Evolutionary conservation across 2,329 filamentous ascomycete genomes (phyloP), one percentile per base, ranked within the genome.

Genomic region (Colletotrichum brevisporum): DNA sequence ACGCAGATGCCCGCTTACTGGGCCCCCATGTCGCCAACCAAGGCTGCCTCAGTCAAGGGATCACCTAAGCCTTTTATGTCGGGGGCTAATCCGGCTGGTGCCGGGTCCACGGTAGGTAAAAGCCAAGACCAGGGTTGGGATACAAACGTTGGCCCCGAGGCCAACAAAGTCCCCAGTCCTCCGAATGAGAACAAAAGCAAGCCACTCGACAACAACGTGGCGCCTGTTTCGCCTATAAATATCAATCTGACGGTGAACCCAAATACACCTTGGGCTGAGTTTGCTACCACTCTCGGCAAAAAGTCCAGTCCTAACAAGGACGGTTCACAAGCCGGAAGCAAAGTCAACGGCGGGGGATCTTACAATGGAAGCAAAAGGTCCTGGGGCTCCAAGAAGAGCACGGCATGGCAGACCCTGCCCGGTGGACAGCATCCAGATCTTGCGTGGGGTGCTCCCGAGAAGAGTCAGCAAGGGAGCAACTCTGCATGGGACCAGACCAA

Each of bases 71-170:
- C 31, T 36, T 36, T 63, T 10, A 68, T 70, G 63, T 67, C 63
- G 26, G 67, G 63, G 15, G 67, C 67, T 9, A 63, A 57, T 9
- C 63, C 26, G 36, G 51, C 8, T 13, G 51, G 43, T 1, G 52
- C 18, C 12, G 8, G 53, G 41, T 63, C 71, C 21, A 58, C 36
- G 26, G 63, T 56, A 21, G 56, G 50, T 47, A 66, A 36, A 18
- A 57, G 71, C 50, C 71, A 73, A 54, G 73, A 73, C 15, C 56
- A 67, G 48, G 72, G 63, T 21, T 73, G 73, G 73, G 58, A 66
- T 24, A 73, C 57, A 24, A 69, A 69, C 39, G 55, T 69, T 16
- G 67, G 63, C 12, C 67, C 67, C 10, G 36, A 43, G 12, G 27
- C 47, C n/a, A 45, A 4, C 24, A 66, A 67, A 36, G n/a, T 45